Evolutionary conservation across 305 asterid genomes (phyloP).

Genomic region (Coffea humblotiana): DNA sequence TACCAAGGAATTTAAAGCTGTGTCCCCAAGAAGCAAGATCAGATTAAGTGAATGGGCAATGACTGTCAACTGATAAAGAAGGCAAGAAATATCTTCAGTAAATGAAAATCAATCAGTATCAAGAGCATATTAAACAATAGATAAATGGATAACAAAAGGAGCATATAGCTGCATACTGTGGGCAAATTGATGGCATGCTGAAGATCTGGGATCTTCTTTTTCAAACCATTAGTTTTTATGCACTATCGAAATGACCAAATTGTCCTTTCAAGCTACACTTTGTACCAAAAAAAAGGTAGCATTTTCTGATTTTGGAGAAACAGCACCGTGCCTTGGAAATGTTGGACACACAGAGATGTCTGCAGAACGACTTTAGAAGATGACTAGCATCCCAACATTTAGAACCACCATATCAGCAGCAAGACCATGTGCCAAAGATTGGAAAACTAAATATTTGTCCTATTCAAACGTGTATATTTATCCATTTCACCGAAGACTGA

Average conservation of each 20-base stretch:
- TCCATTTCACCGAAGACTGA: neutral
- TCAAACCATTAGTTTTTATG: neutral
- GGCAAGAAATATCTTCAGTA: slow-evolving; percentile 12
- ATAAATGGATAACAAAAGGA: neutral
- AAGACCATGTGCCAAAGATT: neutral
- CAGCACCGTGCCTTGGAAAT: neutral
- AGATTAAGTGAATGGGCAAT: slow-evolving; percentile 74
- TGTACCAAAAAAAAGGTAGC: neutral
- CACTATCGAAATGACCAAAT: neutral
- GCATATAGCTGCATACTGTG: neutral
- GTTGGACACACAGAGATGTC: neutral
- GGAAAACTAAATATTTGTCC: neutral
- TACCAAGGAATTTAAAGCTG: slow-evolving; percentile 83
- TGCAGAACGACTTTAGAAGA: neutral
- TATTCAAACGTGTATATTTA: neutral
- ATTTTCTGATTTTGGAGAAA: neutral
- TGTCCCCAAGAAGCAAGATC: slow-evolving; percentile 76
- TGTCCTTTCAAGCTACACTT: neutral
- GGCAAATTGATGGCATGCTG: slow-evolving; percentile 3
- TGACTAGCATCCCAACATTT: neutral
- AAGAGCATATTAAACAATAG: neutral
- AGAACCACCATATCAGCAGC: neutral
- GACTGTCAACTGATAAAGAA: slow-evolving; percentile 69
- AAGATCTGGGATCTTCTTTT: neutral
- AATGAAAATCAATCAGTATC: slow-evolving; percentile 2